Percentiles rank a stretch among this genome's conserved stretches.
phyloP scores from a whole-genome alignment of 805 yeast genomes.

The Priceomyces melissophilus region DNA sequence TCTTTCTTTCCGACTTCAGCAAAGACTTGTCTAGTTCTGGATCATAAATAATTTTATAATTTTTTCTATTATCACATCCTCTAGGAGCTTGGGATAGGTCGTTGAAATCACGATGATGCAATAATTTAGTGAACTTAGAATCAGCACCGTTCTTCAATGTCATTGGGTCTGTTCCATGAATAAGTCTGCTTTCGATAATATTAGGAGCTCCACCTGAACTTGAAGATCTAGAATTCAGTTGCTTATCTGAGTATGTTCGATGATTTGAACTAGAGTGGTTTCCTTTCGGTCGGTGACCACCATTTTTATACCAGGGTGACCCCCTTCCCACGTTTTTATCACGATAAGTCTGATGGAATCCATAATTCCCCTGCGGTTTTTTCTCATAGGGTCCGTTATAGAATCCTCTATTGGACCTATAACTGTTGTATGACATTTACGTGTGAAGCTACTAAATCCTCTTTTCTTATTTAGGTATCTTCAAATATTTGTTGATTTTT shows the following conservation, averaged over 20 bases:
- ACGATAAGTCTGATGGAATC: conserved; percentile 3
- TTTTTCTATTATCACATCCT: conserved; percentile 20
- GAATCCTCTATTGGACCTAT: conserved; percentile 5
- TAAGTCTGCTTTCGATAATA: not conserved
- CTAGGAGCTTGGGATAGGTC: conserved; percentile 7
- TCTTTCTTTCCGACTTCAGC: conserved; percentile 28
- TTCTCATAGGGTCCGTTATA: conserved; percentile 5
- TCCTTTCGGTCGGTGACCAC: not conserved
- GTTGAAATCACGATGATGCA: conserved; percentile 24
- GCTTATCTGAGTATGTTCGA: too few species aligned
- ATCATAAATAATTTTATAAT: conserved; percentile 49
- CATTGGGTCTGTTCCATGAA: conserved; percentile 28
- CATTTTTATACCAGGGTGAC: conserved; percentile 1
- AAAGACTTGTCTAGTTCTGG: conserved; percentile 37
- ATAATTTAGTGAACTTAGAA: conserved; percentile 23
- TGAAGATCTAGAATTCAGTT: not conserved
- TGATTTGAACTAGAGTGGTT: not conserved
- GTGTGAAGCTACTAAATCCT: too few species aligned
- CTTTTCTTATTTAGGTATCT: too few species aligned
- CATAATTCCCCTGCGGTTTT: not conserved
- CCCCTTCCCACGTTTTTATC: conserved; percentile 1
- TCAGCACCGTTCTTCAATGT: conserved; percentile 34
- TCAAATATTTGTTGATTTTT: too few species aligned
- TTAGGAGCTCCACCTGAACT: not conserved
- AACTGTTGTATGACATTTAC: conserved; percentile 7